A percentile compares a stretch with the other conserved stretches of the same genome.
Conservation (phyloP, 345 rosid species). For the Moricandia arvensis region DNA sequence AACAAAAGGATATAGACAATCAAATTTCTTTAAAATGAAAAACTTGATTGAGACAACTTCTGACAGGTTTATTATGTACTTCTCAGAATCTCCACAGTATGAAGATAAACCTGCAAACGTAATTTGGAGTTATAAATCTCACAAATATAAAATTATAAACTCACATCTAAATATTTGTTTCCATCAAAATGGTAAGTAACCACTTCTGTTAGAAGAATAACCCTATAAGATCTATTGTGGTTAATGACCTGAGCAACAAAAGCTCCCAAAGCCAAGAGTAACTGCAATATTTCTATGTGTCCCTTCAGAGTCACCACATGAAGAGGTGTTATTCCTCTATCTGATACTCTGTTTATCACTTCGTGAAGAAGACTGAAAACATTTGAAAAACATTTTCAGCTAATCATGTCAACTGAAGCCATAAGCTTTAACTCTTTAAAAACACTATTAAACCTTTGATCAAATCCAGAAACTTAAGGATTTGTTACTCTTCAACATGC, state of each 20-base stretch:
- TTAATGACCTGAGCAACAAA: conserved; percentile 77
- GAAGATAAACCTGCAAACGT: too few species aligned
- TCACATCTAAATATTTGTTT: too few species aligned
- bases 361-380: conserved; percentile 53
- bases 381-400: conserved; percentile 11
- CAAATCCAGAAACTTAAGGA: conserved; percentile 49
- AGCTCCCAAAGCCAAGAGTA: conserved; percentile 45
- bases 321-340: conserved; percentile 91
- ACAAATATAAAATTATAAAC: too few species aligned
- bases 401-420: background rate
- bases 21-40: too few species aligned
- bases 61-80: too few species aligned
- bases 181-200: too few species aligned
- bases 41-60: too few species aligned
- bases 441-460: conserved; percentile 42
- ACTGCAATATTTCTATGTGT: too few species aligned
- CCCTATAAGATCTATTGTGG: conserved; percentile 95
- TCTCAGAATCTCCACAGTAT: too few species aligned
- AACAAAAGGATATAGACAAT: too few species aligned
- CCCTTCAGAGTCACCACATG: conserved; percentile 84
- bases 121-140: too few species aligned
- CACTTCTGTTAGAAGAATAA: background rate
- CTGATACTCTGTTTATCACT: conserved; percentile 76
- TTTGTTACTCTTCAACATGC: conserved; percentile 39
- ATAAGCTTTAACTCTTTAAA: background rate